phyloP scores from a whole-genome alignment of 2,329 filamentous ascomycete genomes.

The Colletotrichum costaricense region DNA sequence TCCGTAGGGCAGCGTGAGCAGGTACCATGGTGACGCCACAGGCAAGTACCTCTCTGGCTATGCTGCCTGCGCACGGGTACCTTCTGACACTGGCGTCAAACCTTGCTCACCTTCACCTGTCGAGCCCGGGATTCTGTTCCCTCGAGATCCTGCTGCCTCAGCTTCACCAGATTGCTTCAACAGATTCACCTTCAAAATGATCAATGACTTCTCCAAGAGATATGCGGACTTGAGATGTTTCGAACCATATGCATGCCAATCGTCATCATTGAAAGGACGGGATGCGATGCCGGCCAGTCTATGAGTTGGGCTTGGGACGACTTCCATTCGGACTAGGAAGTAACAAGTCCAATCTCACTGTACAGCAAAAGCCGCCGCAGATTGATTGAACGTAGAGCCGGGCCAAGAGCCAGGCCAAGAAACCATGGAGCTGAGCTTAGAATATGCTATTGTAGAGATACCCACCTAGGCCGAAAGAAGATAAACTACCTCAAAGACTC shows the following conservation, averaged over 20 bases:
- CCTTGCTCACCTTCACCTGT: conserved; percentile 10
- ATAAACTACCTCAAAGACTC: no score
- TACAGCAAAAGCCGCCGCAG: neutral
- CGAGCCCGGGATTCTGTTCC: neutral
- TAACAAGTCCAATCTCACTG: neutral
- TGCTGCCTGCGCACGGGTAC: conserved; percentile 31
- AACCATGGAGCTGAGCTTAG: neutral
- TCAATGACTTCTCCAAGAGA: neutral
- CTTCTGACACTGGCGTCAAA: conserved; percentile 33
- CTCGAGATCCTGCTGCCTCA: neutral
- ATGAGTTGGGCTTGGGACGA: neutral
- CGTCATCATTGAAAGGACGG: neutral
- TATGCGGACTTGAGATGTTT: neutral
- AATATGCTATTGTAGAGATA: neutral
- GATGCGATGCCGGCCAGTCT: neutral
- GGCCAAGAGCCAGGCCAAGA: neutral
- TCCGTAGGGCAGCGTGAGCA: conserved; percentile 10
- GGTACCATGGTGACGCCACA: conserved; percentile 9
- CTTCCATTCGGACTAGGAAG: neutral
- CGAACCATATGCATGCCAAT: neutral
- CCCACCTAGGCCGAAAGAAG: neutral
- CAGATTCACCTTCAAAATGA: no score
- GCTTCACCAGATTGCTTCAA: neutral
- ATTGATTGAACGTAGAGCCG: neutral
- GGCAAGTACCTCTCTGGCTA: conserved; percentile 3